Evolutionary conservation across 257 asterid species (phyloP), one percentile per base, ranked within the genome.

Genomic region (Linaria vulgaris): DNA sequence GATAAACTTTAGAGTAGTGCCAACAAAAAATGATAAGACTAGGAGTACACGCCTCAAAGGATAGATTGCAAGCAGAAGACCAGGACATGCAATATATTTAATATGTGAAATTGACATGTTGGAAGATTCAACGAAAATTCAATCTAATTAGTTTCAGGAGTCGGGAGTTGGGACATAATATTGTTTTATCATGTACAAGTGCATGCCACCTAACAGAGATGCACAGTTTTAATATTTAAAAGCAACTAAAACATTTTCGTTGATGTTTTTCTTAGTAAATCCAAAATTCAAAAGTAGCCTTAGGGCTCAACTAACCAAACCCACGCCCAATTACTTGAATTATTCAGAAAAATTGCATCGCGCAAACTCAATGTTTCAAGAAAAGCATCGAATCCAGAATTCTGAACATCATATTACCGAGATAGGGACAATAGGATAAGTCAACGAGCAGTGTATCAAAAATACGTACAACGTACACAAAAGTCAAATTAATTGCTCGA

Each of bases 21-120:
- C 21, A 19, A 59, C 44, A 69, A 22, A 62, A 58, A 58, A 57
- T 50, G 61, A 53, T 13, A 31, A 55, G 53, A 66, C 14, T 27
- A 16, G 44, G 5, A 21, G 6, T 30, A 31, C 34, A 48, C 48
- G 67, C 50, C 20, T 49, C 48, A 46, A 54, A 59, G 10, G 37
- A n/a, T 2, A 27, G 34, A 27, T n/a, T n/a, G n/a, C n/a, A n/a
- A 27, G 34, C 3, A 27, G 44, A 64, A 30, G 17, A 56, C 31
- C 31, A 22, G 9, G 38, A n/a, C 25, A 43, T 25, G 39, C 56
- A 30, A 31, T 45, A 52, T 43, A 47, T 27, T 49, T 21, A 22
- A 60, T 41, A 10, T 60, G 30, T 23, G 12, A 13, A n/a, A 19
- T 20, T 19, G 31, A 56, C 23, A 17, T 15, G 27, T 11, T 34